Conservation (phyloP, 352 stramenopile species). For the Globisporangium cederbergense region DNA sequence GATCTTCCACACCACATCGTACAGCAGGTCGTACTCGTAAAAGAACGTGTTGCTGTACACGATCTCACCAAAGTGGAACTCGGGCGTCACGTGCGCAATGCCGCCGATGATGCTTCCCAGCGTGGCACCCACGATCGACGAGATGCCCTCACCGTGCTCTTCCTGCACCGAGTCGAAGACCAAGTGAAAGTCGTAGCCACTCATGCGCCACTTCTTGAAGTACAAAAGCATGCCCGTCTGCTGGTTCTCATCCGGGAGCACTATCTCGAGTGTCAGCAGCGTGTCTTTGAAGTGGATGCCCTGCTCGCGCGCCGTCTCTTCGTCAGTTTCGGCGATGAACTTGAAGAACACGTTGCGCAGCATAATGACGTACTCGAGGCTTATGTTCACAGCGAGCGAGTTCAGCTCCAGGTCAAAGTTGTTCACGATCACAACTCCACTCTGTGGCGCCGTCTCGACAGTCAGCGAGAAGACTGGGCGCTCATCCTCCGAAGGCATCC, state of each 20-base stretch:
- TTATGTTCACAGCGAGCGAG: slow-evolving; percentile 75
- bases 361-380: slow-evolving; percentile 75
- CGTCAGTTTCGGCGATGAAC: slow-evolving; percentile 69
- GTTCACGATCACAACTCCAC: slow-evolving; percentile 72
- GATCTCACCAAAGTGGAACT: slow-evolving; percentile 77
- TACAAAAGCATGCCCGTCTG: slow-evolving; percentile 72
- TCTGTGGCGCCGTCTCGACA: slow-evolving; percentile 61
- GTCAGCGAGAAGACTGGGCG: slow-evolving; percentile 65
- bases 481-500: slow-evolving; percentile 75
- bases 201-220: slow-evolving; percentile 78
- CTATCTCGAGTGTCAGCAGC: slow-evolving; percentile 48
- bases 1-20: slow-evolving; percentile 68
- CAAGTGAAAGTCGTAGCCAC: slow-evolving; percentile 67
- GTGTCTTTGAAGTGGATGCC: slow-evolving; percentile 61
- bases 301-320: slow-evolving; percentile 55
- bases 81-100: slow-evolving; percentile 81
- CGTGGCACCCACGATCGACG: slow-evolving; percentile 73
- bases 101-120: slow-evolving; percentile 85
- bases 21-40: slow-evolving; percentile 82
- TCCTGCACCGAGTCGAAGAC: slow-evolving; percentile 84
- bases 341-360: slow-evolving; percentile 70
- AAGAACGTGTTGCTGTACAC: slow-evolving; percentile 79
- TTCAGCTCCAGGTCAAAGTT: slow-evolving; percentile 71
- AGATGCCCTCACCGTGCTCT: slow-evolving; percentile 75
- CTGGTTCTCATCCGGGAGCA: slow-evolving; percentile 42